Percentiles rank a stretch among this genome's conserved stretches.
phyloP scores from a whole-genome alignment of 176 grass and related monocot genomes.

The Triticum dicoccoides region DNA sequence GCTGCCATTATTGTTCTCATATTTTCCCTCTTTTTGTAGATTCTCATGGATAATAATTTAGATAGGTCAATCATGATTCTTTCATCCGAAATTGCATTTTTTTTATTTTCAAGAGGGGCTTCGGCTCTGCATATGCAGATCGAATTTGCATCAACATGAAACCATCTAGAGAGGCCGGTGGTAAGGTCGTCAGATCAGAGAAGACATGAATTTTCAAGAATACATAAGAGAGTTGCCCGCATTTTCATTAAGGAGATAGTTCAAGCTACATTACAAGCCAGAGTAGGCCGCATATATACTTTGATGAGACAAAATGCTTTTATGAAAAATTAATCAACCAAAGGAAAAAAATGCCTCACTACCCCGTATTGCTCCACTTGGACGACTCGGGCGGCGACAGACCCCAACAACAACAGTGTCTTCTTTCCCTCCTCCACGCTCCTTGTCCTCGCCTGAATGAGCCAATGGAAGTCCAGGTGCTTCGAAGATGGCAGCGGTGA shows the following conservation, averaged over 20 bases:
- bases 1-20: neutral
- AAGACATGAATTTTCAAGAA: neutral
- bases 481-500: no score
- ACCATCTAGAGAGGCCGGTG: neutral
- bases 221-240: neutral
- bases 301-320: neutral
- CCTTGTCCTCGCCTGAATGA: no score
- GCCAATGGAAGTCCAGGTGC: no score
- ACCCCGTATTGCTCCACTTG: no score
- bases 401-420: no score
- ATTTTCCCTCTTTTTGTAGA: conserved; percentile 6
- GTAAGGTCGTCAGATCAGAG: no score
- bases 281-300: neutral
- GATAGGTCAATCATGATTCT: neutral
- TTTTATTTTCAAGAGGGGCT: neutral
- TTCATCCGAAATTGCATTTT: neutral
- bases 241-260: neutral
- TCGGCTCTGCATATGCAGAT: neutral
- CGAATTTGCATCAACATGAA: neutral
- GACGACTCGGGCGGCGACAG: no score
- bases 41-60: neutral
- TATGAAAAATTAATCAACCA: neutral
- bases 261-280: neutral
- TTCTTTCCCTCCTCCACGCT: no score
- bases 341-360: neutral